Evolutionary conservation across 306 rosid species (phyloP), one percentile per base, ranked within the genome.

Genomic region (Lithocarpus polystachyus): DNA sequence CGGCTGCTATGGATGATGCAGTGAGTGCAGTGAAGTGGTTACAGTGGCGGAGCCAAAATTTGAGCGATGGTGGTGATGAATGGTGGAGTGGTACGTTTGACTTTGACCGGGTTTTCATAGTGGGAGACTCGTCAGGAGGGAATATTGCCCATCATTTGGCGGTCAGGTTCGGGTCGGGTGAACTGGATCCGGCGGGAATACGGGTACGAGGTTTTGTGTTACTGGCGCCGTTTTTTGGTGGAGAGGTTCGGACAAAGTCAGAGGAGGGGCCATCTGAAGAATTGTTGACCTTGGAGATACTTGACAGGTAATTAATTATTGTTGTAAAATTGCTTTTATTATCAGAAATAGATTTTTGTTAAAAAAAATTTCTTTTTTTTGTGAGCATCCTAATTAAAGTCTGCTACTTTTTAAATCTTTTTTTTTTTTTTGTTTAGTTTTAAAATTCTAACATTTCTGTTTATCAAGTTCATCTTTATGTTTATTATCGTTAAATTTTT

Each of bases 101-200:
- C 87, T 88, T 87, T 75, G 90, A 84, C 76, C 79, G 88, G n/a
- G 90, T 88, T 18, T 92, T 86, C 14, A 52, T 94, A 3, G 61
- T 91, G 55, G 99, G 99, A 4, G 99, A 94, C 80, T 94, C 99
- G 0, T 92, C 97, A 1, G 99, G 99, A 1, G 99, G 97, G 72
- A 94, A 91, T 81, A 86, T 94, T 72, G 99, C 95, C 0, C 99
- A 94, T 76, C 97, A 92, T 17, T 81, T 94, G 29, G 97, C 95
- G 9, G 95, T 94, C 48, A 85, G 84, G 61, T 71, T 92, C 4
- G 89, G 89, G 0, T 75, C 86, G 2, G 24, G 0, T 0, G 68
- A 78, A 56, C 60, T 69, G 73, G 87, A 74, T 2, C 92, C 91
- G 54, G 89, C 88, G 74, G 88, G 88, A 37, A 59, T 91, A 0